Base-by-base conservation (phyloP, 768 basidiomycete genomes). In the Boletellus sp. region DNA sequence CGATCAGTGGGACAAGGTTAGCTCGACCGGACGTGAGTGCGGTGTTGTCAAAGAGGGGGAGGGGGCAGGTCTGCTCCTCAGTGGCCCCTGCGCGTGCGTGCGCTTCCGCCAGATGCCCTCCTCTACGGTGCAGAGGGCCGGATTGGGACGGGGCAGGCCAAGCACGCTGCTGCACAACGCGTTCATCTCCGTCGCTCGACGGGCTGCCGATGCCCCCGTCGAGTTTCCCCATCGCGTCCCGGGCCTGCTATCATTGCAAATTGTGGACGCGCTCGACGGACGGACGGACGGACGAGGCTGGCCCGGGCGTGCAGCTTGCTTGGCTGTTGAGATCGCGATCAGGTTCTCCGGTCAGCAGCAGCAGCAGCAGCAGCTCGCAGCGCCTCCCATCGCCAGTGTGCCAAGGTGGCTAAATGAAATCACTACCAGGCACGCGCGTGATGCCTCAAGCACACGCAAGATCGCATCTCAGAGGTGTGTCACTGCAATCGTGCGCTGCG, bases 341-440 rank as follows among this genome's bases (percentile, higher is more conserved):
- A n/a, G n/a, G n/a, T n/a, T n/a, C n/a, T n/a, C n/a, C n/a, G n/a
- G n/a, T n/a, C n/a, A n/a, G n/a, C n/a, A n/a, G n/a, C n/a, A n/a
- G n/a, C n/a, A n/a, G n/a, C n/a, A n/a, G n/a, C n/a, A n/a, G n/a
- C n/a, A n/a, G n/a, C n/a, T n/a, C n/a, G 33, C 54, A 52, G 53
- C 39, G 36, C 52, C 53, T 53, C 48, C 55, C 54, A 55, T 54
- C 66, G 61, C 53, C 57, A 52, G 56, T 50, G 50, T 45, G 50
- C 63, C 39, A 67, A 69, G 64, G 63, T 60, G 68, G 66, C 55
- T 70, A 69, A 61, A 67, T 67, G 68, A 68, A 69, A 65, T 58
- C 57, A 60, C 63, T 28, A 51, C 62, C 64, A 68, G 66, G 66
- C 66, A 68, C 66, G 33, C 63, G 45, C 54, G 51, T 50, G 50